Base-by-base conservation (phyloP, 768 basidiomycete species). In the Butyriboletus loyo region DNA sequence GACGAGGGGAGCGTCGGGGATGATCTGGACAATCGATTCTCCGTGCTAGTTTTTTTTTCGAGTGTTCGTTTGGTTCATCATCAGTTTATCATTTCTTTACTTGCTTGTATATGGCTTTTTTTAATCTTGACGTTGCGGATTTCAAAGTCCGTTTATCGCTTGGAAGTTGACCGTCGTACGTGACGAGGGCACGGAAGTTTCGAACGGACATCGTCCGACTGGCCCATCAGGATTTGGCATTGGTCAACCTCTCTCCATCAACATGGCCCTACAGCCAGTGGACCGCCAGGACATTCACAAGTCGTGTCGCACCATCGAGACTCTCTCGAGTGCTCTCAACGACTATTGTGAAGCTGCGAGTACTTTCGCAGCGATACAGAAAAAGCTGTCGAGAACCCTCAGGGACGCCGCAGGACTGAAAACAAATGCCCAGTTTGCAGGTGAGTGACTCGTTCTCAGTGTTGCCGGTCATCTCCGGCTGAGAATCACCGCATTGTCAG, bases 211-310 rank as follows among this genome's bases (percentile, higher is more conserved):
- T 15, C 28, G 19, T 48, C 36, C 46, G 36, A 22, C n/a, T n/a
- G n/a, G n/a, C n/a, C n/a, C 27, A 10, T 11, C 19, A 30, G 28
- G 31, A 35, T 4, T 25, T 40, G 30, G 28, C 19, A 15, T 27
- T 21, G 37, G 13, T 24, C 39, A 40, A 7, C 13, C 22, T 35
- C 10, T 21, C 21, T 5, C 28, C 45, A 14, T 19, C 46, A 10
- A 5, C 32, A 63, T 66, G 66, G 17, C 67, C 31, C 22, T 55
- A 5, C 54, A 66, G 19, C 67, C 85, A 9, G 78, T 80, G 8
- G 89, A 90, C 50, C 80, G 87, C 21, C 65, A 73, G 17, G 88
- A 91, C 56, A 78, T 92, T 14, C 89, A 91, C 76, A 91, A 85
- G 68, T 83, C 86, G 7, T 90, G 90, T 77, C 86, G 85, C 65